Conservation (phyloP, 345 rosid species). For the Lumnitzera littorea region DNA sequence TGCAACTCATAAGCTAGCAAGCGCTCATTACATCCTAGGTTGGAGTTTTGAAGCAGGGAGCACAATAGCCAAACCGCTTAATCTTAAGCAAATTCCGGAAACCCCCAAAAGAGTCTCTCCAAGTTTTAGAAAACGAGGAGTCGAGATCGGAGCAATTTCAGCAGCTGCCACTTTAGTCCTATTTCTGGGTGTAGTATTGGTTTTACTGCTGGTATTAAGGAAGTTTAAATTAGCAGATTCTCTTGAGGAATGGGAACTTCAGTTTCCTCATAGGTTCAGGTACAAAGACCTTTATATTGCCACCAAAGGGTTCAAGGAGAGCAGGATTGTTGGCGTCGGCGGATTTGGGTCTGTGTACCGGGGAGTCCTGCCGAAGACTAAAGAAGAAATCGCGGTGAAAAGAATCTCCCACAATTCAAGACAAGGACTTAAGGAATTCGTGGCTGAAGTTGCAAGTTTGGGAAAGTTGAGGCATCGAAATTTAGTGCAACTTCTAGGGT, state of each 20-base stretch:
- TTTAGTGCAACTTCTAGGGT: constrained; percentile 67
- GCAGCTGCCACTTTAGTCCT: constrained; percentile 17
- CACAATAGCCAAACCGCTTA: constrained; percentile 22
- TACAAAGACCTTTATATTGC: constrained; percentile 52
- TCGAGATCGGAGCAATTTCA: constrained; percentile 25
- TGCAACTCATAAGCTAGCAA: constrained; percentile 37
- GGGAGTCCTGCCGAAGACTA: constrained; percentile 33
- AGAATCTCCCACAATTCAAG: constrained; percentile 43
- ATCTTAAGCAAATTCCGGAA: constrained; percentile 28
- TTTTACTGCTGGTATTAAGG: constrained; percentile 10
- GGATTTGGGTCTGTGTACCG: constrained; percentile 68
- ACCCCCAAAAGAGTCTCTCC: constrained; percentile 2
- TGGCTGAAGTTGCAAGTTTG: constrained; percentile 62
- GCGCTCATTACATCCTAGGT: constrained; percentile 63
- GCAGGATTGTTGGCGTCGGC: constrained; percentile 55
- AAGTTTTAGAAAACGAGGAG: constrained; percentile 8
- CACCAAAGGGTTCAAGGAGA: constrained; percentile 54
- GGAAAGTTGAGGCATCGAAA: constrained; percentile 62
- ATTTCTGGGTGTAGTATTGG: constrained; percentile 18
- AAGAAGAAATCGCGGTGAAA: constrained; percentile 57
- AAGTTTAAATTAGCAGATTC: constrained; percentile 12
- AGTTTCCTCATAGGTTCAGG: constrained; percentile 61
- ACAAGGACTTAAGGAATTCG: constrained; percentile 74
- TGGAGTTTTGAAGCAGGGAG: constrained; percentile 64
- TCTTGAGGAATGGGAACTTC: constrained; percentile 67